Evolutionary conservation across 140 eudicot species (phyloP), one percentile per base, ranked within the genome.

Genomic region (Stevia rebaudiana): DNA sequence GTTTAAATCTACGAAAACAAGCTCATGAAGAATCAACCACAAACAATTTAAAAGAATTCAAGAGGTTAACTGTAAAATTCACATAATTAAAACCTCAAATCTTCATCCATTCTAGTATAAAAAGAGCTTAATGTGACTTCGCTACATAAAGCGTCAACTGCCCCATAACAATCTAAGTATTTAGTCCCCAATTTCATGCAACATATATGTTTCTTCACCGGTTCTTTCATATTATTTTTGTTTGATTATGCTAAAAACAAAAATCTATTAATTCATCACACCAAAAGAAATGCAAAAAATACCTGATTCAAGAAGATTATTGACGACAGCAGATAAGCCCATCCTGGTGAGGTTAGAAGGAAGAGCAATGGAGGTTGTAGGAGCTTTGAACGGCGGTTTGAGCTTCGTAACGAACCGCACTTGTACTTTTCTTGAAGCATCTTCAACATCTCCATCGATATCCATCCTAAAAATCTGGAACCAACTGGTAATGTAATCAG

Each of bases 331-430:
- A 15, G 98, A 91, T 24, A 91, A 85, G 50, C 96, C 95, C 48
- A 70, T 44, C 13, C 98, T 83, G 24, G 96, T 91, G 82, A 91
- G 83, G 36, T 81, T 82, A 12, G 96, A 81, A 0, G 88, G 95
- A 58, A 91, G 72, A 4, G 91, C 77, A 44, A 91, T 79, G 36
- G 95, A 72, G 13, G 79, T 79, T 11, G 67, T 65, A 22, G 95
- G 98, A 37, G 70, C 89, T 80, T 80, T 84, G 65, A 64, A 86
- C 47, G 86, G 91, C 23, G 80, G 74, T 42, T 84, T 68, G 31
- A 91, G 80, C 74, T 87, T 87, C 40, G 98, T 91, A 8, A 83
- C 68, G 55, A 91, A 91, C 22, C 90, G 94, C 2, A 82, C 98
- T 46, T 91, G 96, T 7, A 91, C 91, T 22, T 81, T 78, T 63